phyloP scores from a whole-genome alignment of 2,329 filamentous ascomycete genomes.

The Mariannaea sp. region DNA sequence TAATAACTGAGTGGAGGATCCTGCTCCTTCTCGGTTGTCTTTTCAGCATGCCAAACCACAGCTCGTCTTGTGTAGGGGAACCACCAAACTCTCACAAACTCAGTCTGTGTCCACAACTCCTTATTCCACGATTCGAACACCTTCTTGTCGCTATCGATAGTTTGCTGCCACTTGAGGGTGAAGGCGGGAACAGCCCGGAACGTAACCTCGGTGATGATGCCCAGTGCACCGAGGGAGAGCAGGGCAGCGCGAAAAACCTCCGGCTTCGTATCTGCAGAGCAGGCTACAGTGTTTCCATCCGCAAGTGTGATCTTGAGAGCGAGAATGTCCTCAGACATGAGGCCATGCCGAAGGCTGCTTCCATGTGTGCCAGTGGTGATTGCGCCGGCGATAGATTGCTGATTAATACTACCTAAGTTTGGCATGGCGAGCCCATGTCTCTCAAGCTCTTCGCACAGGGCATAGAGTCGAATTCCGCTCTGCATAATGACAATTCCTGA shows the following conservation, averaged over 20 bases:
- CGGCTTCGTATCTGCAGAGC: conserved; percentile 69
- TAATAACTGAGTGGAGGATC: conserved; percentile 75
- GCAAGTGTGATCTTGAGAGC: conserved; percentile 80
- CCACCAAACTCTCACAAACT: conserved; percentile 98
- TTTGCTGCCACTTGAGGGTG: conserved; percentile 86
- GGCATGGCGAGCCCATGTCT: conserved; percentile 80
- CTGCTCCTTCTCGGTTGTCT: conserved; percentile 65
- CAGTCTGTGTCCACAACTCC: conserved; percentile 78
- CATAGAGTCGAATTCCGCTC: conserved; percentile 82
- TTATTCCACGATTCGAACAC: conserved; percentile 74
- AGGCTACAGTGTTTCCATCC: conserved; percentile 74
- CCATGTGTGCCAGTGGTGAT: conserved; percentile 95
- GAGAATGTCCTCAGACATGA: conserved; percentile 79
- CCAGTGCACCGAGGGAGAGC: conserved; percentile 85
- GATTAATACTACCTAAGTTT: conserved; percentile 92
- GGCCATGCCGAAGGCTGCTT: conserved; percentile 79
- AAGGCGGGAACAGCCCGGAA: conserved; percentile 80
- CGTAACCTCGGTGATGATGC: conserved; percentile 88
- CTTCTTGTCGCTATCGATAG: conserved; percentile 69
- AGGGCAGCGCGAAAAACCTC: conserved; percentile 89
- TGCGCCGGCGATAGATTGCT: conserved; percentile 89
- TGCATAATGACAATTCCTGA: conserved; percentile 75
- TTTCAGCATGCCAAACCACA: conserved; percentile 87
- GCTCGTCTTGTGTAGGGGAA: conserved; percentile 88
- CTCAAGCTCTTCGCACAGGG: conserved; percentile 75